Evolutionary conservation across 208 protist genomes (phyloP), one percentile per base, ranked within the genome.

Genomic region (Crithidia acanthocephali): DNA sequence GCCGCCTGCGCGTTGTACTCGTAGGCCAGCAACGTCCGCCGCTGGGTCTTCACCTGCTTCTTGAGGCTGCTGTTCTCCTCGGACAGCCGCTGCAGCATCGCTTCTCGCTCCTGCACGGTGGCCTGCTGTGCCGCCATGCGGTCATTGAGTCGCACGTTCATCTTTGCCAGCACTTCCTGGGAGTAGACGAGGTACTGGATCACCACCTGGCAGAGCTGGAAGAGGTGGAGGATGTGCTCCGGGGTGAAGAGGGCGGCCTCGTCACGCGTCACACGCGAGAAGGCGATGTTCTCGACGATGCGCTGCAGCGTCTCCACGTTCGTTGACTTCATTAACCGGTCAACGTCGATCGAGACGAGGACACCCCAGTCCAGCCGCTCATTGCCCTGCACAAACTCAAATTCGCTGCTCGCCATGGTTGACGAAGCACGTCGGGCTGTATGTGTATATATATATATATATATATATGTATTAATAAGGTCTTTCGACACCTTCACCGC

Each of bases 121-220:
- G 74, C 57, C 66, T 94, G 81, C 40, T 83, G 59, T 25, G 80
- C 88, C 42, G 74, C 62, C 47, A 90, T 57, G 5, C 79, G 75
- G 23, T 94, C 85, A 55, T 84, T 90, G 10, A 96, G 82, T 47
- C 74, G 72, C 15, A 86, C 67, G 68, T 97, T 97, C 62, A 95
- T 87, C 67, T 90, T 91, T 4, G 88, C 89, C 13, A 96, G 73
- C 42, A 85, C 86, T 63, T 94, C 88, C 72, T 97, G 93, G 22
- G 90, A 94, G 75, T 90, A 92, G 32, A 97, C 89, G 8, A 97
- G 55, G 74, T 97, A 97, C 71, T 97, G 93, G 40, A 95, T 82
- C 10, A 97, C 81, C 3, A 97, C 48, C 78, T 97, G 93, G 27
- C 69, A 86, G 15, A 97, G 78, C 20, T 86, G 85, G 53, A 95